Evolutionary conservation across 73 alveolate species (phyloP).

Genomic region (Durusdinium trenchii): DNA sequence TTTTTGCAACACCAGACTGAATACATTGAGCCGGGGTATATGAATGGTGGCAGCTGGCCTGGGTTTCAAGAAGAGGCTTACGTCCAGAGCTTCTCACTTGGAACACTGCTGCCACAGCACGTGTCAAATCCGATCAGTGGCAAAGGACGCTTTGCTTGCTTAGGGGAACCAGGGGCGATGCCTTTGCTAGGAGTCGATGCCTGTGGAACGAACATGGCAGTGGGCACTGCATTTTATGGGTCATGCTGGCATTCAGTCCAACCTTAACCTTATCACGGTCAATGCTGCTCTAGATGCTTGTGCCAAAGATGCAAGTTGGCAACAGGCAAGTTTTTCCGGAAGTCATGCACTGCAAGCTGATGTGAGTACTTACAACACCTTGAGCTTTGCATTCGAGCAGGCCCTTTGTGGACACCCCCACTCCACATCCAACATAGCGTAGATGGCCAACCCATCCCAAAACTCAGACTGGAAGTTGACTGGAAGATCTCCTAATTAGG

Average conservation of each 20-base stretch:
- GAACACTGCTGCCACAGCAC: slow-evolving; percentile 30
- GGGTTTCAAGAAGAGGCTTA: neutral
- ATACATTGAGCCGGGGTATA: neutral
- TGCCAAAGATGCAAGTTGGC: slow-evolving; percentile 37
- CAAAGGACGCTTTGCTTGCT: neutral
- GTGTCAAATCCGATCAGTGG: slow-evolving; percentile 1
- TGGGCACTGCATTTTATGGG: neutral
- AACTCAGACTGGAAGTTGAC: too few species aligned
- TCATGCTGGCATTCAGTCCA: too few species aligned
- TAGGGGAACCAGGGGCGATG: neutral
- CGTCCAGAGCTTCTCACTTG: slow-evolving; percentile 4
- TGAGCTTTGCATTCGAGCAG: neutral
- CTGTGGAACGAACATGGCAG: slow-evolving; percentile 57
- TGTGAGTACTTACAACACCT: slow-evolving; percentile 41
- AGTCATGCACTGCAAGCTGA: neutral
- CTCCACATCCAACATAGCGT: too few species aligned
- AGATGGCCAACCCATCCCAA: too few species aligned
- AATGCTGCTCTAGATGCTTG: slow-evolving; percentile 58
- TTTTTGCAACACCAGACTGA: slow-evolving; percentile 12
- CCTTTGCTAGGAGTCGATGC: slow-evolving; percentile 25
- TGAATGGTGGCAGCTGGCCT: slow-evolving; percentile 46
- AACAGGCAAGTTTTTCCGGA: neutral
- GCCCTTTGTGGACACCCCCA: too few species aligned
- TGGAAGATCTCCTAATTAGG: too few species aligned
- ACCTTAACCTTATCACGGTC: neutral